These are phyloP conservation scores for Aspergillus pseudoterreus DNA, from an alignment of 2,329 filamentous ascomycete genomes.

Conservation along the genomic window DNA sequence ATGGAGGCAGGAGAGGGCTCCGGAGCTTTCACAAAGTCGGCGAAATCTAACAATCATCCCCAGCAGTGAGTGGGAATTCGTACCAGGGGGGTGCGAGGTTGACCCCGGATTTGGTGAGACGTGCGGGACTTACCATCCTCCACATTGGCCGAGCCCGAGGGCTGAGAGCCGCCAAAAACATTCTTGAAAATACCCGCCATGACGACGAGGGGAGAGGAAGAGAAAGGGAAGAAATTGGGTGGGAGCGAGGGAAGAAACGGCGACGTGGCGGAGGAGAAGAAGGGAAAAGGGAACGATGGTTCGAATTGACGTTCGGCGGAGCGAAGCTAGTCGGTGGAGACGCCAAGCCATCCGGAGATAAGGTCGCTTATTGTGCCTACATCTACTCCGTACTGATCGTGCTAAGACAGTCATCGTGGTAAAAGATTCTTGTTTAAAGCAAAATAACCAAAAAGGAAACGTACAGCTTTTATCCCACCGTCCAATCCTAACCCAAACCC, in stretches of 20 bases:
- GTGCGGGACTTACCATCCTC: slow-evolving; percentile 33
- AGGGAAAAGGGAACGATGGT: slow-evolving; percentile 12
- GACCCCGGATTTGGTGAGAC: slow-evolving; percentile 1
- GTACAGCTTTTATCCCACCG: not conserved
- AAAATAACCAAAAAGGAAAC: not conserved
- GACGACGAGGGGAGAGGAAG: slow-evolving; percentile 20
- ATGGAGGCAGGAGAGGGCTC: slow-evolving; percentile 56
- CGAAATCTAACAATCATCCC: slow-evolving; percentile 65
- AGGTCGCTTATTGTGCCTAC: not conserved
- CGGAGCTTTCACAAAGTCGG: slow-evolving; percentile 81
- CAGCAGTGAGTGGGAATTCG: too few relatives aligned
- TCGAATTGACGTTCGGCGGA: slow-evolving; percentile 23
- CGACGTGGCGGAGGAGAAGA: slow-evolving; percentile 18
- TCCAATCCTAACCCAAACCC: slow-evolving; percentile 5
- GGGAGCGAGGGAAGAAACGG: slow-evolving; percentile 4
- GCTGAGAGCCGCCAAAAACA: slow-evolving; percentile 34
- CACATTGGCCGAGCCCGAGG: slow-evolving; percentile 25
- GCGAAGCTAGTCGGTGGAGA: slow-evolving; percentile 15
- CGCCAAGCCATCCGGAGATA: slow-evolving; percentile 1
- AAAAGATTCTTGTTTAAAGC: not conserved
- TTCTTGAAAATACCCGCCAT: slow-evolving; percentile 41
- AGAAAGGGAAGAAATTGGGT: slow-evolving; percentile 14
- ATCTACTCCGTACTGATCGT: not conserved
- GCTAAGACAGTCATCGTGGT: too few relatives aligned
- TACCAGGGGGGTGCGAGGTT: not conserved